Percentiles rank a stretch among this genome's conserved stretches.
Evolutionary conservation across 139 green algal genomes (phyloP).

Genomic region (Chlorella sp.): DNA sequence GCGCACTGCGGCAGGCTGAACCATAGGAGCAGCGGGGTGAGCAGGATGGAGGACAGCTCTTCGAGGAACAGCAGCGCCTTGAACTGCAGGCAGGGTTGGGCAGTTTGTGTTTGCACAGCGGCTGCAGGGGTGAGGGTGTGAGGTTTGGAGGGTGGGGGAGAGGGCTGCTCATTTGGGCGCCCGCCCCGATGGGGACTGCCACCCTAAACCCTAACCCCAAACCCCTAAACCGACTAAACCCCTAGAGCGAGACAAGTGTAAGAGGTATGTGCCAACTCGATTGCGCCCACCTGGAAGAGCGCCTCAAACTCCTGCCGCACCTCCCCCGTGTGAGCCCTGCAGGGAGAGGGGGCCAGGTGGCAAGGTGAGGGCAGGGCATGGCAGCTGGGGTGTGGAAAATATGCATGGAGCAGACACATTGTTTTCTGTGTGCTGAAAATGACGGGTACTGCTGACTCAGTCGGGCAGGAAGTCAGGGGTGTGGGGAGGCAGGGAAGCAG

Average conservation of each 20-base stretch:
- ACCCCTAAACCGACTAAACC: too few relatives aligned
- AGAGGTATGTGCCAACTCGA: too few relatives aligned
- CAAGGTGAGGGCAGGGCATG: not conserved
- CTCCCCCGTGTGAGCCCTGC: conserved; percentile 78
- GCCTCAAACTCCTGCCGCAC: conserved; percentile 83
- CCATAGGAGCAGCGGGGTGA: conserved; percentile 90
- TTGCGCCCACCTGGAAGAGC: conserved; percentile 70
- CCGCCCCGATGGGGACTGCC: too few relatives aligned
- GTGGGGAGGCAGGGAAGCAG: not conserved
- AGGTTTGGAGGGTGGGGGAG: not conserved
- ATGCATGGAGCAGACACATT: not conserved
- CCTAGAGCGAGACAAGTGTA: too few relatives aligned
- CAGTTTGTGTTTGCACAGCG: not conserved
- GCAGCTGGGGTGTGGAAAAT: too few relatives aligned
- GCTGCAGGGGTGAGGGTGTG: not conserved
- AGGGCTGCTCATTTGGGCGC: too few relatives aligned
- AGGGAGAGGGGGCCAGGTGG: not conserved
- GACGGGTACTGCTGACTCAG: not conserved
- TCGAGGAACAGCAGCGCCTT: conserved; percentile 55
- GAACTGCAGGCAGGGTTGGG: not conserved
- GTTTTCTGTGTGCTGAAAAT: not conserved
- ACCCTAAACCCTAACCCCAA: too few relatives aligned
- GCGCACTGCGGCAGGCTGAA: conserved; percentile 66
- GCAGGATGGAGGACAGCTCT: conserved; percentile 85
- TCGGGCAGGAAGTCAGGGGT: not conserved